Conservation (phyloP, 139 green algal species). For the Chlamydomonas sp. region DNA sequence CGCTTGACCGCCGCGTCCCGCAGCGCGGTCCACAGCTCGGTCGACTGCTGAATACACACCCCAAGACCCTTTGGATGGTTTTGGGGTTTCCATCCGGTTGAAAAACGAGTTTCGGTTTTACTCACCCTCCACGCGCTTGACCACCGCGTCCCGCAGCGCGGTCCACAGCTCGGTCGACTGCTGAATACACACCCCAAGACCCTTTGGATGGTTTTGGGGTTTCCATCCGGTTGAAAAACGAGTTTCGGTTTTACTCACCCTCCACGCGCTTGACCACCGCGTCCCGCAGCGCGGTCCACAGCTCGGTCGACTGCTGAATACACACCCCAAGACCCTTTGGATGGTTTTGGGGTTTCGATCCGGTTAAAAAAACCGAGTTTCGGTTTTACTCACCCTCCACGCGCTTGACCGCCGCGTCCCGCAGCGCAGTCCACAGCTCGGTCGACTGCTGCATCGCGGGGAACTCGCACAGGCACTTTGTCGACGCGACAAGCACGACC, state of each 20-base stretch:
- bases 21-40: conserved; percentile 51
- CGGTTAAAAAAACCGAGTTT: no score
- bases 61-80: no score
- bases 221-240: no score
- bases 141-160: conserved; percentile 49
- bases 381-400: conserved; percentile 38
- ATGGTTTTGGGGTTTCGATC: no score
- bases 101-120: no score
- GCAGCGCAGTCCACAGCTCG: conserved; percentile 54
- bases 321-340: no score
- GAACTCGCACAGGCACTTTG: conserved; percentile 58
- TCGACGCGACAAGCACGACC: conserved; percentile 63
- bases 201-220: no score
- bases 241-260: conserved; percentile 23
- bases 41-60: conserved; percentile 6
- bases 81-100: no score
- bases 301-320: conserved; percentile 7
- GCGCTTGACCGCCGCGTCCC: conserved; percentile 47
- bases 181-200: no score
- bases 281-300: conserved; percentile 61
- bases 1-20: conserved; percentile 48
- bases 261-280: conserved; percentile 46
- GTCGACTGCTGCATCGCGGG: conserved; percentile 25
- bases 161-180: conserved; percentile 38
- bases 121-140: conserved; percentile 47